Percentiles rank a stretch among this genome's conserved stretches.
Conservation (phyloP, 495 filamentous ascomycete species). For the Immersiella caudata region DNA sequence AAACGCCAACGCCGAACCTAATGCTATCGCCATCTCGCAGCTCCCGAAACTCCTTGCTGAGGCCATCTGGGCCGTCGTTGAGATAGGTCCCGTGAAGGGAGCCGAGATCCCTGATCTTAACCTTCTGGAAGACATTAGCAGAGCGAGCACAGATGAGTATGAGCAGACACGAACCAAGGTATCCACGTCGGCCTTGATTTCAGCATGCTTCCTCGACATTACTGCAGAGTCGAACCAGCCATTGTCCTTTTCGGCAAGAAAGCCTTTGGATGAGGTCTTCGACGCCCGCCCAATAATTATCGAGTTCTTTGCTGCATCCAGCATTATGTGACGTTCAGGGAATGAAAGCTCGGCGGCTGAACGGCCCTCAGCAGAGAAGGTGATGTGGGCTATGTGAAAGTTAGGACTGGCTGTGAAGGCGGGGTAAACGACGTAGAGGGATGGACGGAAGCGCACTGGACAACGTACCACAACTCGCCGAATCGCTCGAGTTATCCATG, state of each 20-base stretch:
- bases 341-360: neutral
- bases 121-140: slow-evolving; percentile 36
- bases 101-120: slow-evolving; percentile 52
- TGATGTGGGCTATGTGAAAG: slow-evolving; percentile 21
- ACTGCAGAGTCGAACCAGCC: slow-evolving; percentile 79
- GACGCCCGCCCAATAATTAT: slow-evolving; percentile 47
- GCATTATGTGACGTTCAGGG: slow-evolving; percentile 35
- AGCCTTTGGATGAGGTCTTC: slow-evolving; percentile 43
- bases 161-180: slow-evolving; percentile 43
- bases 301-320: slow-evolving; percentile 26
- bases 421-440: neutral
- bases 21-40: slow-evolving; percentile 46
- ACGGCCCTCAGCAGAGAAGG: slow-evolving; percentile 12
- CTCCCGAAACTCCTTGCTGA: slow-evolving; percentile 4
- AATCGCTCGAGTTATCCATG: slow-evolving; percentile 9
- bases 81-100: slow-evolving; percentile 63
- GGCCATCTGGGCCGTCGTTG: slow-evolving; percentile 29
- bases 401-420: slow-evolving; percentile 2
- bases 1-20: slow-evolving; percentile 52
- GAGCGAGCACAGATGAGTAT: slow-evolving; percentile 7
- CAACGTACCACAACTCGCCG: slow-evolving; percentile 11
- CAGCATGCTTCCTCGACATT: slow-evolving; percentile 78
- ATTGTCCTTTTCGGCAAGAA: slow-evolving; percentile 54
- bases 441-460: neutral
- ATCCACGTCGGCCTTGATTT: slow-evolving; percentile 50